Evolutionary conservation across 768 basidiomycete species (phyloP).

Genomic region (Termitomyces sp.): DNA sequence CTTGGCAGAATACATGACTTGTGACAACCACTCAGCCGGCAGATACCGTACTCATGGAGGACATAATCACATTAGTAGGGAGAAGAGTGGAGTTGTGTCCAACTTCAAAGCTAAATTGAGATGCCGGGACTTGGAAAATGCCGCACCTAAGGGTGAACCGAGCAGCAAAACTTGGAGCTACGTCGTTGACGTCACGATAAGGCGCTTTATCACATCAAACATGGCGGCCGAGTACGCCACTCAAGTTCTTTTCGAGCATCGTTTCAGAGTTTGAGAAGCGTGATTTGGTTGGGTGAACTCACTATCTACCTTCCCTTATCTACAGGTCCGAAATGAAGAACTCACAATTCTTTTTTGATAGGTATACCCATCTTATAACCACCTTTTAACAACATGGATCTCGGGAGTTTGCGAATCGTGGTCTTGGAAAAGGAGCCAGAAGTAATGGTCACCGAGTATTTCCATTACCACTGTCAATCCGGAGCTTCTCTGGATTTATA

Average conservation of each 20-base stretch:
- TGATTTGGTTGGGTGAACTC: not conserved
- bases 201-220: not conserved
- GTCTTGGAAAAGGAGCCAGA: not conserved
- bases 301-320: too few relatives aligned
- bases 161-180: too few relatives aligned
- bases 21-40: too few relatives aligned
- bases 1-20: too few relatives aligned
- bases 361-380: too few relatives aligned
- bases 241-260: not conserved
- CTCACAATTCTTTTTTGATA: not conserved
- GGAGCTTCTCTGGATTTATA: not conserved
- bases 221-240: not conserved
- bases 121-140: too few relatives aligned
- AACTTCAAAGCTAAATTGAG: too few relatives aligned
- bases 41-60: too few relatives aligned
- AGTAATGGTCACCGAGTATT: not conserved
- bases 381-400: not conserved
- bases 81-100: too few relatives aligned
- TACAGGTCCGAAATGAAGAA: not conserved
- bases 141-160: too few relatives aligned
- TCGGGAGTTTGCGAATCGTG: not conserved
- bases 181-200: too few relatives aligned
- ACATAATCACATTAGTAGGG: too few relatives aligned
- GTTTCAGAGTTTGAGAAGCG: not conserved
- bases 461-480: not conserved